Evolutionary conservation across 2,329 filamentous ascomycete species (phyloP).

Genomic region (Phialophora verrucosa): DNA sequence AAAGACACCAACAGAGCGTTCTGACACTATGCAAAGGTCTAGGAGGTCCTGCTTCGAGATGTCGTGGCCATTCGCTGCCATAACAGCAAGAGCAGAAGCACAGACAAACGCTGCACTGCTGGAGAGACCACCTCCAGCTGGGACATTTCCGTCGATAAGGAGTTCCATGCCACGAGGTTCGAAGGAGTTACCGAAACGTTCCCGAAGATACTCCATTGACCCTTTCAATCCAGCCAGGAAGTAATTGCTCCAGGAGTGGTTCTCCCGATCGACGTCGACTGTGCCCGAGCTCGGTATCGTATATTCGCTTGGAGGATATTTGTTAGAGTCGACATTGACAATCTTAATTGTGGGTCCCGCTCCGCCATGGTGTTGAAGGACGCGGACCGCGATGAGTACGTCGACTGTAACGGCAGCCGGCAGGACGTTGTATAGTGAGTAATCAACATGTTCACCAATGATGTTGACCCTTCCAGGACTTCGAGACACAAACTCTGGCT

Average conservation of each 20-base stretch:
- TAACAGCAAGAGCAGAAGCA: slow-evolving; percentile 83
- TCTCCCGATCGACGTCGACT: slow-evolving; percentile 81
- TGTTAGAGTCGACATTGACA: slow-evolving; percentile 75
- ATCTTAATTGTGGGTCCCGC: slow-evolving; percentile 72
- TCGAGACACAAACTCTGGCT: slow-evolving; percentile 80
- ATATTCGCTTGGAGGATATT: slow-evolving; percentile 78
- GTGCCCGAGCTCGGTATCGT: slow-evolving; percentile 66
- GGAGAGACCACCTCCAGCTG: slow-evolving; percentile 87
- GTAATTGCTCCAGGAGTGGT: slow-evolving; percentile 97
- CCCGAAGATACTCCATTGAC: slow-evolving; percentile 76
- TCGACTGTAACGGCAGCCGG: slow-evolving; percentile 96
- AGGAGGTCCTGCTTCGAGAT: slow-evolving; percentile 92
- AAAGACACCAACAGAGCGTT: slow-evolving; percentile 93
- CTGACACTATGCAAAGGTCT: slow-evolving; percentile 91
- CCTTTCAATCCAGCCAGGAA: slow-evolving; percentile 91
- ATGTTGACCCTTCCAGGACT: slow-evolving; percentile 97
- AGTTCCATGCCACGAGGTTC: slow-evolving; percentile 80
- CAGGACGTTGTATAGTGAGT: slow-evolving; percentile 92
- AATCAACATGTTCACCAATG: slow-evolving; percentile 99
- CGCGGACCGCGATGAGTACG: slow-evolving; percentile 79
- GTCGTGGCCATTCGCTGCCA: slow-evolving; percentile 80
- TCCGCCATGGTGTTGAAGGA: slow-evolving; percentile 49
- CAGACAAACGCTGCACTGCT: slow-evolving; percentile 95
- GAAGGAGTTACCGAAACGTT: slow-evolving; percentile 67
- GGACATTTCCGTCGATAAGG: slow-evolving; percentile 88